phyloP scores from a whole-genome alignment of 495 filamentous ascomycete genomes.

The Podospora australis region DNA sequence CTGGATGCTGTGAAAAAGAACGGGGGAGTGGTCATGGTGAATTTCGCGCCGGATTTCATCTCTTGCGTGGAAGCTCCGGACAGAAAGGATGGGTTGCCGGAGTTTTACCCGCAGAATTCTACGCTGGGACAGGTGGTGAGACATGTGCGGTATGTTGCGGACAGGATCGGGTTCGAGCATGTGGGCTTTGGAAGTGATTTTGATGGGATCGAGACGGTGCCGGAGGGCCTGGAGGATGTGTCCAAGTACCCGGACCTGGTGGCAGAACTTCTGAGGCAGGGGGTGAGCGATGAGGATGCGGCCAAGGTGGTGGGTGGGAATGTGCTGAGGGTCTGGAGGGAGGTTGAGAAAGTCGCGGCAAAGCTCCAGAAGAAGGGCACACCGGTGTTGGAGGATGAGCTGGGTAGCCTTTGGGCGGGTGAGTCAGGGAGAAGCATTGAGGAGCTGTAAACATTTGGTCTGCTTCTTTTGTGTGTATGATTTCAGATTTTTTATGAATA shows the following conservation, averaged over 20 bases:
- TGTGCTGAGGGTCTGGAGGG: slow-evolving; percentile 66
- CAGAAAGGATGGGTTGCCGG: slow-evolving; percentile 52
- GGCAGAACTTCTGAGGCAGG: slow-evolving; percentile 60
- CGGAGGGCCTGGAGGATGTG: slow-evolving; percentile 67
- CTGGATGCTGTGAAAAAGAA: slow-evolving; percentile 55
- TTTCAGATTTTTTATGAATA: not conserved
- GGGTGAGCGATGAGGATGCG: slow-evolving; percentile 61
- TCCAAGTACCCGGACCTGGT: slow-evolving; percentile 77
- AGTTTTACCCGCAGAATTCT: slow-evolving; percentile 55
- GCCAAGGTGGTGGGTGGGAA: slow-evolving; percentile 66
- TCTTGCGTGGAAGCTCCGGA: slow-evolving; percentile 51
- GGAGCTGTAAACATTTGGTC: not conserved
- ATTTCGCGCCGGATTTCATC: slow-evolving; percentile 75
- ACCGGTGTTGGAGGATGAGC: slow-evolving; percentile 56
- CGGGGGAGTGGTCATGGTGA: slow-evolving; percentile 66
- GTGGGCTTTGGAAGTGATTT: slow-evolving; percentile 73
- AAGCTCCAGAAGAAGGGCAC: slow-evolving; percentile 55
- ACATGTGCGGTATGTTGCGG: slow-evolving; percentile 64
- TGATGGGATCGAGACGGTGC: slow-evolving; percentile 56
- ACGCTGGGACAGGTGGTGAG: slow-evolving; percentile 73
- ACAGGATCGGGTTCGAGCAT: slow-evolving; percentile 64
- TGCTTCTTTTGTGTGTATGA: not conserved
- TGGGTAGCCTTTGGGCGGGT: slow-evolving; percentile 14
- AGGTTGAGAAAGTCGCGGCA: slow-evolving; percentile 59
- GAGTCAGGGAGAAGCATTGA: not conserved